These are phyloP conservation scores for Rhexocercosporidium sp. DNA, from an alignment of 2,329 filamentous ascomycete genomes.

Conservation along the genomic window DNA sequence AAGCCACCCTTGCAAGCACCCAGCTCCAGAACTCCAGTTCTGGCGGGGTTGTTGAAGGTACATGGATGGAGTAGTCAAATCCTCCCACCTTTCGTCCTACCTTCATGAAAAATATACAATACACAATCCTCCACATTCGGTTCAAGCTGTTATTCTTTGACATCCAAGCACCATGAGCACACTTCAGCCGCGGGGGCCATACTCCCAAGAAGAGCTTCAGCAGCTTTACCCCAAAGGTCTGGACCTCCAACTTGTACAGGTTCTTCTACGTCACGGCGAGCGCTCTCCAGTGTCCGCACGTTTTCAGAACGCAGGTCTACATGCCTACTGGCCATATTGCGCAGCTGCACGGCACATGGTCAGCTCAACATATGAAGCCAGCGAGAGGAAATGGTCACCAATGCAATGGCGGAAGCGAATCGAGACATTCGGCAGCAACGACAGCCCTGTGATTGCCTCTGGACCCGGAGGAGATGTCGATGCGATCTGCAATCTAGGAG, in stretches of 20 bases:
- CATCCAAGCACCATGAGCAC: slow-evolving; percentile 69
- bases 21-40: too few relatives aligned
- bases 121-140: background rate
- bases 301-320: slow-evolving; percentile 78
- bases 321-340: slow-evolving; percentile 88
- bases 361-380: slow-evolving; percentile 60
- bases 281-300: slow-evolving; percentile 86
- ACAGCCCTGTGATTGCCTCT: slow-evolving; percentile 71
- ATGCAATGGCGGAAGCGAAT: slow-evolving; percentile 71
- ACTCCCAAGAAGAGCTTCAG: slow-evolving; percentile 79
- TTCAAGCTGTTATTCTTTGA: background rate
- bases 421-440: slow-evolving; percentile 78
- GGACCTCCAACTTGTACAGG: slow-evolving; percentile 87
- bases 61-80: background rate
- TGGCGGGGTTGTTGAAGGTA: too few relatives aligned
- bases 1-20: too few relatives aligned
- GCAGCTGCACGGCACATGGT: slow-evolving; percentile 74
- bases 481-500: slow-evolving; percentile 77
- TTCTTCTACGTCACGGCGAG: slow-evolving; percentile 80
- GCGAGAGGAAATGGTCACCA: slow-evolving; percentile 44
- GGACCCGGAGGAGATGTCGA: slow-evolving; percentile 76
- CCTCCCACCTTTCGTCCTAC: background rate
- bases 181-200: slow-evolving; percentile 74
- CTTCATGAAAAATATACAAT: background rate
- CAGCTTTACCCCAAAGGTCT: slow-evolving; percentile 81